Base-by-base conservation (phyloP, 2,329 filamentous ascomycete species). In the Apiospora malaysiana region DNA sequence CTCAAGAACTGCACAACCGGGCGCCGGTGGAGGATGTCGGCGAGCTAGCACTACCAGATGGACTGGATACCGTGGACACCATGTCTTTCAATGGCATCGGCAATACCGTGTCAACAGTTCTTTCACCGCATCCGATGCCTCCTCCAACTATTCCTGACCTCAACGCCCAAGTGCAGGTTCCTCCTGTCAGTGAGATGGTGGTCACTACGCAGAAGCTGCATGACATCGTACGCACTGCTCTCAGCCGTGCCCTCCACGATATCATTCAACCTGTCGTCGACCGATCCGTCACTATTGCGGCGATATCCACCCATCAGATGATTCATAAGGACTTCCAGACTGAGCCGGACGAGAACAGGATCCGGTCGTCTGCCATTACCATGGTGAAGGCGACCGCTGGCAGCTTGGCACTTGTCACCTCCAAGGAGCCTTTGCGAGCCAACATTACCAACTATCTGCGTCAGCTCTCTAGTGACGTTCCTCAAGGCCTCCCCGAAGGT, bases 181-280 rank as follows among this genome's bases (percentile, higher is more conserved):
- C 95, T 7, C 93, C 93, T 1, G 90, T 90, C 43, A 94, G 92
- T 79, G 93, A 92, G 81, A 91, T 94, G 87, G 89, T 96, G 75
- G 88, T 96, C 74, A 91, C 91, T 80, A 86, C 92, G 72, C 84
- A 86, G 69, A 89, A 93, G 16, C 81, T 92, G 66, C 89, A 90
- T 73, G 89, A 91, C 75, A 97, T 98, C 75, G 94, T 98, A 70
- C 90, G 93, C 74, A 91, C 88, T 66, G 95, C 97, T 47, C 92
- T 98, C 69, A 94, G 94, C 66, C 92, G 94, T 72, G 95, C 97
- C 43, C 92, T 99, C 56, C 92, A 94, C 72, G 97, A 99, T 78
- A 99, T 99, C 70, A 98, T 99, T 72, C 94, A 95, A 69, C 97
- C 96, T 32, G 96, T 99, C 1, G 97, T 99, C 18, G 97, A 99